These are phyloP conservation scores for Ophiostoma ulmi DNA, from an alignment of 2,329 filamentous ascomycete genomes.

Conservation along the genomic window DNA sequence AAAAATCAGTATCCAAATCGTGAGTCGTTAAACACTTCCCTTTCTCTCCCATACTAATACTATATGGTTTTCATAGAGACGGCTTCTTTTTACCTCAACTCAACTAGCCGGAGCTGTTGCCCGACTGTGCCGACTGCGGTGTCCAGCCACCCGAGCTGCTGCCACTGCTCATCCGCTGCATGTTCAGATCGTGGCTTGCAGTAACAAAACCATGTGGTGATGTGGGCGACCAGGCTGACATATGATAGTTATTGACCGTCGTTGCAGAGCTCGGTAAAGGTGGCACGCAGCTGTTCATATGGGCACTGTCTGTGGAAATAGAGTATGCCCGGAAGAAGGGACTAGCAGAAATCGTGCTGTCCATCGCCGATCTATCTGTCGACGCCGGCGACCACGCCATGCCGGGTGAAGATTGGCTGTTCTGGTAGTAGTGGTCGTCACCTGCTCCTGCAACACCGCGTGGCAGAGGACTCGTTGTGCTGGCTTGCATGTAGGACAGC, in stretches of 20 bases:
- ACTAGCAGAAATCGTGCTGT: neutral
- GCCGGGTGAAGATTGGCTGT: neutral
- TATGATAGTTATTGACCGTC: neutral
- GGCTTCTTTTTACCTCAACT: neutral
- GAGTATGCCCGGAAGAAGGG: neutral
- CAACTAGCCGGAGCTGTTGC: neutral
- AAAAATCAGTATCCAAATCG: neutral
- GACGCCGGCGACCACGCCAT: neutral
- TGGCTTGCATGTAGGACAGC: neutral
- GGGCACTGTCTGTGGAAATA: neutral
- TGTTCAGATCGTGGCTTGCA: neutral
- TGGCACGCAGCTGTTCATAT: neutral
- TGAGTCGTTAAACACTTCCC: neutral
- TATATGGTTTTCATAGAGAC: neutral
- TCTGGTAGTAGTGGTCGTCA: neutral
- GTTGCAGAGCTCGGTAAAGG: neutral
- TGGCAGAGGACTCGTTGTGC: neutral
- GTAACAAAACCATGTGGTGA: neutral
- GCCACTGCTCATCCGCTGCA: neutral
- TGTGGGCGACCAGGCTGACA: neutral
- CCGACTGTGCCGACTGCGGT: neutral
- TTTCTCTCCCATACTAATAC: neutral
- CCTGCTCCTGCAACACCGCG: neutral
- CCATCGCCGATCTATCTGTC: neutral
- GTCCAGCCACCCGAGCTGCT: conserved; percentile 5